Percentiles rank a stretch among this genome's conserved stretches.
Conservation (phyloP, 345 rosid genomes). For the Arabidopsis suecica region DNA sequence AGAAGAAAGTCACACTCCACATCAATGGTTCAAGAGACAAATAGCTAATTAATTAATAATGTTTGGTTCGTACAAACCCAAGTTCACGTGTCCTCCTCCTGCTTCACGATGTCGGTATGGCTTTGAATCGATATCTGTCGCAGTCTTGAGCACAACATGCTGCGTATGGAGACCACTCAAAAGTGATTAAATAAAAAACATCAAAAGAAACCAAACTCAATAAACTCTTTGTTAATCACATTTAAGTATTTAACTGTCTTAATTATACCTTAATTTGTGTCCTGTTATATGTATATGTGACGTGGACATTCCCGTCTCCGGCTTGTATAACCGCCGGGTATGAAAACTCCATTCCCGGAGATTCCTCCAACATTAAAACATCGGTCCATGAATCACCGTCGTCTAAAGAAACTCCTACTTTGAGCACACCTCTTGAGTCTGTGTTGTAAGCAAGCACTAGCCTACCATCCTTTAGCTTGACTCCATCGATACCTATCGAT, state of each 20-base stretch:
- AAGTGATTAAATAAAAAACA: slow-evolving; percentile 13
- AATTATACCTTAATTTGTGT: slow-evolving; percentile 80
- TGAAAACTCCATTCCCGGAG: slow-evolving; percentile 80
- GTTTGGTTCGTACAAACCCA: slow-evolving; percentile 23
- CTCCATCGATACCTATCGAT: slow-evolving; percentile 77
- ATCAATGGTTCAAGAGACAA: slow-evolving; percentile 22
- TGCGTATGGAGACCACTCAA: slow-evolving; percentile 32
- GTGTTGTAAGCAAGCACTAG: slow-evolving; percentile 82
- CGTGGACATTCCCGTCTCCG: slow-evolving; percentile 71
- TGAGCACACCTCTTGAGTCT: slow-evolving; percentile 78
- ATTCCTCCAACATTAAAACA: slow-evolving; percentile 67
- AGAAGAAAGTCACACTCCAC: slow-evolving; percentile 28
- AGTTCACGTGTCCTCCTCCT: slow-evolving; percentile 32
- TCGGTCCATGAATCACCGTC: slow-evolving; percentile 86
- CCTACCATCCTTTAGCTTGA: slow-evolving; percentile 72
- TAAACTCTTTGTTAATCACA: slow-evolving; percentile 2
- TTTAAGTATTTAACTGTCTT: slow-evolving; percentile 20
- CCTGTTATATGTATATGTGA: slow-evolving; percentile 89
- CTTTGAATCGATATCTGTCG: slow-evolving; percentile 13
- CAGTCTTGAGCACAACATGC: slow-evolving; percentile 42
- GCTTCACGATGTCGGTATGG: slow-evolving; percentile 36
- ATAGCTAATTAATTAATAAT: neutral
- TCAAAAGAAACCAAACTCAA: slow-evolving; percentile 17
- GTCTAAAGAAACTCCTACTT: slow-evolving; percentile 70
- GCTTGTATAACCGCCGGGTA: slow-evolving; percentile 89